These are phyloP conservation scores for Malassezia caprae DNA, from an alignment of 1,284 basidiomycete species.

Conservation along the genomic window DNA sequence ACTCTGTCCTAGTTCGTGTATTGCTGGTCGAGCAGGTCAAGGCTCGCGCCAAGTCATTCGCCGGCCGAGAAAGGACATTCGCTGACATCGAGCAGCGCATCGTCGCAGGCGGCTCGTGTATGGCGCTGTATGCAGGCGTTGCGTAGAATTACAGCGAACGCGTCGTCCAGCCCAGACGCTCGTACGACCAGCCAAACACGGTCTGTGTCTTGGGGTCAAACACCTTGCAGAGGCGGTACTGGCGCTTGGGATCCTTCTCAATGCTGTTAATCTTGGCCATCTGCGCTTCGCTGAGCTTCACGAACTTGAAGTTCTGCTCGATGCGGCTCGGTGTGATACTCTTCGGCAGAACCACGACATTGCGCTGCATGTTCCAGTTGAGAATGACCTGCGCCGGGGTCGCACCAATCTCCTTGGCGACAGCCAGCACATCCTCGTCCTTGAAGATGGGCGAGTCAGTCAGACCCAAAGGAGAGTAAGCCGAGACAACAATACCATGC, in stretches of 20 bases:
- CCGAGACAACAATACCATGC: constrained; percentile 64
- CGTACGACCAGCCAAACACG: constrained; percentile 25
- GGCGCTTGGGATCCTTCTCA: constrained; percentile 23
- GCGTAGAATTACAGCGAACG: neutral
- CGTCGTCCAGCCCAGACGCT: constrained; percentile 32
- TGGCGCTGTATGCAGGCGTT: constrained; percentile 10
- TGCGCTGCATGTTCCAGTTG: constrained; percentile 63
- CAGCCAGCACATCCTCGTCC: constrained; percentile 59
- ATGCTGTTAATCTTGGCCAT: constrained; percentile 48
- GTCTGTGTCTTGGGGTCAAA: constrained; percentile 20
- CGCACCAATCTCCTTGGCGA: constrained; percentile 54
- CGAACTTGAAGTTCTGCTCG: constrained; percentile 60
- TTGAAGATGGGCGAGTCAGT: constrained; percentile 62
- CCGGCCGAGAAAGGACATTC: neutral
- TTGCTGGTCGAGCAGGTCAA: constrained; percentile 9
- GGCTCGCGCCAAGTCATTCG: neutral
- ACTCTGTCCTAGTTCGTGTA: constrained; percentile 1
- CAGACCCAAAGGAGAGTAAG: constrained; percentile 75
- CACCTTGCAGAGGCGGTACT: constrained; percentile 17
- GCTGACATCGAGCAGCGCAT: constrained; percentile 7
- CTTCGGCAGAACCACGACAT: constrained; percentile 29
- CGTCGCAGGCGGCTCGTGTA: constrained; percentile 8
- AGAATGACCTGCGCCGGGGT: constrained; percentile 58
- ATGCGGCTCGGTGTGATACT: constrained; percentile 59
- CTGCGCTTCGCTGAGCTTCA: constrained; percentile 58